These are phyloP conservation scores for Daedaleopsis sinensis DNA, from an alignment of 768 basidiomycete genomes.

Conservation along the genomic window DNA sequence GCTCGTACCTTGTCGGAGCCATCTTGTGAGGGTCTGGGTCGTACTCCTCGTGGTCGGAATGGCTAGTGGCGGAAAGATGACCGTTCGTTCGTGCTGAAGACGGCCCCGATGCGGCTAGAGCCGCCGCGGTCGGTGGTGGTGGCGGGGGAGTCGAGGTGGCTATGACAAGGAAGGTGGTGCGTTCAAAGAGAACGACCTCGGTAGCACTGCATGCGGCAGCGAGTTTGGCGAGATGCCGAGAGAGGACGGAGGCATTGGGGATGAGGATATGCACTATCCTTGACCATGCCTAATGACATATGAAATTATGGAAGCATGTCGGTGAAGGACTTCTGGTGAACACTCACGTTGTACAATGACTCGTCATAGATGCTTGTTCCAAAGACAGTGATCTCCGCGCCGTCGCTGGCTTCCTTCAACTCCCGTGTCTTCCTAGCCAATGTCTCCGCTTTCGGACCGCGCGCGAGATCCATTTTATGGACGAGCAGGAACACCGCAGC, in stretches of 20 bases:
- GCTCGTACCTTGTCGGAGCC: conserved; percentile 76
- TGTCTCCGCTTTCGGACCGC: conserved; percentile 56
- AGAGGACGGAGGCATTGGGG: conserved; percentile 90
- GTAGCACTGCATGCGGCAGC: conserved; percentile 87
- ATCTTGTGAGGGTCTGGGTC: conserved; percentile 48
- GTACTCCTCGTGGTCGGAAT: conserved; percentile 21
- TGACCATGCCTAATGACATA: conserved; percentile 84
- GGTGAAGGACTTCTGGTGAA: neutral
- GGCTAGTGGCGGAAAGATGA: conserved; percentile 7
- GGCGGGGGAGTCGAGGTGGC: conserved; percentile 70
- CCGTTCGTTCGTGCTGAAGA: conserved; percentile 33
- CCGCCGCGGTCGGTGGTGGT: conserved; percentile 14
- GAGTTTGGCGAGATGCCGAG: conserved; percentile 84
- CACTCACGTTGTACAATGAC: conserved; percentile 75
- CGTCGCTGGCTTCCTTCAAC: conserved; percentile 67
- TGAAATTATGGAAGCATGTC: conserved; percentile 5
- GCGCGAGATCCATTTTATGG: conserved; percentile 97
- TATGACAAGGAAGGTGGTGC: conserved; percentile 97
- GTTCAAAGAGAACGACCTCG: conserved; percentile 95
- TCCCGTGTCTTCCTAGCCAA: conserved; percentile 79
- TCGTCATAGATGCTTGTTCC: conserved; percentile 98
- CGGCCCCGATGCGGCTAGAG: conserved; percentile 24
- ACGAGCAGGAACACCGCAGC: conserved; percentile 88
- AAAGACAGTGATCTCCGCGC: conserved; percentile 68
- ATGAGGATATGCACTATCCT: conserved; percentile 95